These are phyloP conservation scores for Terfezia boudieri DNA, from an alignment of 495 filamentous ascomycete species.

Conservation along the genomic window DNA sequence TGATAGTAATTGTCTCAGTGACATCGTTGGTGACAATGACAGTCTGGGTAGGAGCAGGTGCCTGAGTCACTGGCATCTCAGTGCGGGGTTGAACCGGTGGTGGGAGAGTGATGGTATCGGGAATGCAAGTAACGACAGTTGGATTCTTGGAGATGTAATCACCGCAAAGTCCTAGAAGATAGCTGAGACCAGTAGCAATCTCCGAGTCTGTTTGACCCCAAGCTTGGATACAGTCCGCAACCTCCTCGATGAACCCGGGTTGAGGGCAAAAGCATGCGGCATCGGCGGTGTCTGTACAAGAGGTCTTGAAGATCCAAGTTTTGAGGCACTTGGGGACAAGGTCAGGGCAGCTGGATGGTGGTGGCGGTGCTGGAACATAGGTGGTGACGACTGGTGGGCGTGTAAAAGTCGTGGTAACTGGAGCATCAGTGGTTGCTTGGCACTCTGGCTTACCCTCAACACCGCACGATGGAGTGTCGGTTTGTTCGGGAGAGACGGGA, in stretches of 20 bases:
- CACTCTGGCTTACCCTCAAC: conserved; percentile 2
- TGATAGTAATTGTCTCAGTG: conserved; percentile 9
- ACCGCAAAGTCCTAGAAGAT: conserved; percentile 83
- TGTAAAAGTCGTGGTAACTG: background rate
- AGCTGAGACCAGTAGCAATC: conserved; percentile 48
- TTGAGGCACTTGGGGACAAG: conserved; percentile 78
- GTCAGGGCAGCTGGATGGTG: conserved; percentile 34
- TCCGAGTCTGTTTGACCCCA: conserved; percentile 45
- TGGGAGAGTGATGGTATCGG: conserved; percentile 35
- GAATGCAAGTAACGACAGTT: conserved; percentile 46
- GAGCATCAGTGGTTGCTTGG: background rate
- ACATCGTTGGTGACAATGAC: conserved; percentile 20
- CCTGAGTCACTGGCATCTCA: conserved; percentile 5
- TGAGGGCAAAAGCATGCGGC: conserved; percentile 70
- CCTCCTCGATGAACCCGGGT: conserved; percentile 48
- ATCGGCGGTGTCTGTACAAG: conserved; percentile 70
- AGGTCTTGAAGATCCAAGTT: conserved; percentile 59
- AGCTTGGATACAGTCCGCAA: conserved; percentile 60
- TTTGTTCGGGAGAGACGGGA: conserved; percentile 20
- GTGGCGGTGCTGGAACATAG: conserved; percentile 12
- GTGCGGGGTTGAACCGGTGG: conserved; percentile 16
- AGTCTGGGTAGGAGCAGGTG: conserved; percentile 9
- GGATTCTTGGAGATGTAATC: conserved; percentile 53
- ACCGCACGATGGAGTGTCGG: conserved; percentile 22
- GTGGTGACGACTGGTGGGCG: conserved; percentile 1